Base-by-base conservation (phyloP, 805 yeast species). In the Zygosaccharomyces lentus region DNA sequence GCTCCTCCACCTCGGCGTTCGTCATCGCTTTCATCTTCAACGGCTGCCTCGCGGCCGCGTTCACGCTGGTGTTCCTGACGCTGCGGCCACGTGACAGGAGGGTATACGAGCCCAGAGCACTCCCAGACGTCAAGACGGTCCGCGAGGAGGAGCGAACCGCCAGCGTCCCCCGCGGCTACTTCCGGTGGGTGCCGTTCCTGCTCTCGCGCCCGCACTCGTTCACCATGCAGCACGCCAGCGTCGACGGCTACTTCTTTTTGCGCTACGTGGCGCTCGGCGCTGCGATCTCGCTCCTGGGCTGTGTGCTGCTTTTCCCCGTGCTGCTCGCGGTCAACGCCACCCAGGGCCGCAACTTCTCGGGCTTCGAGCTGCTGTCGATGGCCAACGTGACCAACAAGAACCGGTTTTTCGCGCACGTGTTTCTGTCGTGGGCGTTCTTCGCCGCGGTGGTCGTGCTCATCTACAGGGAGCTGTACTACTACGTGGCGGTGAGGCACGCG, bases 41-140 rank as follows among this genome's bases (percentile, higher is more conserved):
- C 64, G 80, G 84, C 27, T 72, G 77, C 27, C 62, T 88, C 4
- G 69, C 64, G 2, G 75, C 77, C 52, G 63, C 74, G n/a, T 85
- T 87, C 56, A 68, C 82, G 3, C 49, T 67, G 0, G 67, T 76
- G 9, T 93, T 91, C 65, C 54, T 88, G 9, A 21, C 77, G 1
- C 59, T 93, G 45, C 72, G 97, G 54, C 74, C 82, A 38, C 76
- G 70, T 53, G 75, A 82, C 64, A 78, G 74, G 57, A 72, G 89
- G 43, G 83, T 88, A 27, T 91, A 93, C 64, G 83, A 88, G 52
- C 96, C 96, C 16, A 82, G 91, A 57, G 71, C 87, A 0, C 67
- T 80, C 24, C 48, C 48, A 69, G 67, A 64, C 21, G 49, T 70
- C 8, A 45, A 54, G 21, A 61, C 68, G 0, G 43, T 61, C 3